Evolutionary conservation across 768 basidiomycete species (phyloP).

Genomic region (Naganishia antarctica): DNA sequence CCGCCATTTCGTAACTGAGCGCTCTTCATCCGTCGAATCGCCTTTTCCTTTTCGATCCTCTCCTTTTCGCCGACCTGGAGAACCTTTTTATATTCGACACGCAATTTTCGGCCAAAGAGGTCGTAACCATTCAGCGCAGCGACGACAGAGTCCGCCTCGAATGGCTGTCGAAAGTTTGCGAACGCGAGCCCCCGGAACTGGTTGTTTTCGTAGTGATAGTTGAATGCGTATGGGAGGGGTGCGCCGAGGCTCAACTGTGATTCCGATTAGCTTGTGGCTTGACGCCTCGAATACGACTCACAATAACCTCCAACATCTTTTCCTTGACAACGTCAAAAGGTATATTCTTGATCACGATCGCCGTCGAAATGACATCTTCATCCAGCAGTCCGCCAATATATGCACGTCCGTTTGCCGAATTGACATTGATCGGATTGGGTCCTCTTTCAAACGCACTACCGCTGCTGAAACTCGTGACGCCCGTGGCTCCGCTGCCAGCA

Average conservation of each 20-base stretch:
- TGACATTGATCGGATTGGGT: not conserved
- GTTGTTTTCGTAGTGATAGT: constrained; percentile 96
- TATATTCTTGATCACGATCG: constrained; percentile 99
- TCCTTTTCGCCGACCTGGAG: constrained; percentile 99
- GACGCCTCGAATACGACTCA: constrained; percentile 54
- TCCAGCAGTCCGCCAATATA: constrained; percentile 28
- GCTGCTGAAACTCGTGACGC: constrained; percentile 5
- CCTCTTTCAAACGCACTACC: not conserved
- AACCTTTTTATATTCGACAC: constrained; percentile 99
- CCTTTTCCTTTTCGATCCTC: constrained; percentile 96
- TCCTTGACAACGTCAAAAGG: constrained; percentile 98
- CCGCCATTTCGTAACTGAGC: constrained; percentile 67
- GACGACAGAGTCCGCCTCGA: constrained; percentile 90
- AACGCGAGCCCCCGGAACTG: constrained; percentile 96
- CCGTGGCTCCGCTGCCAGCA: constrained; percentile 10
- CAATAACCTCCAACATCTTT: constrained; percentile 92
- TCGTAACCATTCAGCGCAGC: constrained; percentile 62
- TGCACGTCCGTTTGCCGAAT: not conserved
- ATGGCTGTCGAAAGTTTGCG: constrained; percentile 89
- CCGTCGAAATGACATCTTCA: constrained; percentile 86
- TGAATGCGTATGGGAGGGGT: constrained; percentile 97
- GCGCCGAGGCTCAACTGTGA: constrained; percentile 78
- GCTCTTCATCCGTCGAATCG: constrained; percentile 92
- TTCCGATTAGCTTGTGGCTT: too few species aligned
- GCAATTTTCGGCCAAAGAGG: constrained; percentile 75